Percentiles rank a stretch among this genome's conserved stretches.
These are phyloP conservation scores for Babesia gibsoni DNA, from an alignment of 169 alveolate species.

Conservation along the genomic window DNA sequence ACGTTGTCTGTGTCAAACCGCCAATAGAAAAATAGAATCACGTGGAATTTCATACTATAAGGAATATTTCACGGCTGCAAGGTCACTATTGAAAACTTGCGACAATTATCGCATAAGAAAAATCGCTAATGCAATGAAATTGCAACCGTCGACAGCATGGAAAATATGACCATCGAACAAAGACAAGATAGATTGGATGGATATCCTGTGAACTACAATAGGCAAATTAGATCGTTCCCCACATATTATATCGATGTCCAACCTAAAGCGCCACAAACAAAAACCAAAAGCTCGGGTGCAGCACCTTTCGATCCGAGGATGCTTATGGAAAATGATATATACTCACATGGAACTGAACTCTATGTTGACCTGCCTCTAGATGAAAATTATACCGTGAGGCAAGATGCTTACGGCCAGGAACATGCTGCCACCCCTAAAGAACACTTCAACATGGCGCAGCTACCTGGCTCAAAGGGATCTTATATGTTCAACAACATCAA, in stretches of 20 bases:
- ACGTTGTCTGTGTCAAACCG: neutral
- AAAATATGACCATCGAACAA: constrained; percentile 8
- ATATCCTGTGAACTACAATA: neutral
- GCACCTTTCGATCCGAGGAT: neutral
- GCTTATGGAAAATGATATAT: neutral
- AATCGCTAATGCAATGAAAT: neutral
- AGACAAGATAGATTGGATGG: neutral
- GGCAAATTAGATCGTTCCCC: neutral
- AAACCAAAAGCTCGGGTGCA: neutral
- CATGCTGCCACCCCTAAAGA: constrained; percentile 38
- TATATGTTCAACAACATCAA: constrained; percentile 3
- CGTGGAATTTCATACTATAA: constrained; percentile 3
- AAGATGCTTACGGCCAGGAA: constrained; percentile 12
- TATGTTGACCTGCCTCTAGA: neutral
- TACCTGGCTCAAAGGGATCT: constrained; percentile 26
- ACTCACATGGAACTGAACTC: constrained; percentile 9
- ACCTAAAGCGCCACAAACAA: neutral
- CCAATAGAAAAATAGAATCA: neutral
- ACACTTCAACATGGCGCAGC: constrained; percentile 9
- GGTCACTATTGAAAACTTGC: neutral
- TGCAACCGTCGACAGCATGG: neutral
- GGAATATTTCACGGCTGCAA: neutral
- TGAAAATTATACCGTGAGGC: neutral
- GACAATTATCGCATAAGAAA: constrained; percentile 14
- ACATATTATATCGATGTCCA: neutral